Evolutionary conservation across 2,329 filamentous ascomycete species (phyloP).

Genomic region (Aspergillus niger): DNA sequence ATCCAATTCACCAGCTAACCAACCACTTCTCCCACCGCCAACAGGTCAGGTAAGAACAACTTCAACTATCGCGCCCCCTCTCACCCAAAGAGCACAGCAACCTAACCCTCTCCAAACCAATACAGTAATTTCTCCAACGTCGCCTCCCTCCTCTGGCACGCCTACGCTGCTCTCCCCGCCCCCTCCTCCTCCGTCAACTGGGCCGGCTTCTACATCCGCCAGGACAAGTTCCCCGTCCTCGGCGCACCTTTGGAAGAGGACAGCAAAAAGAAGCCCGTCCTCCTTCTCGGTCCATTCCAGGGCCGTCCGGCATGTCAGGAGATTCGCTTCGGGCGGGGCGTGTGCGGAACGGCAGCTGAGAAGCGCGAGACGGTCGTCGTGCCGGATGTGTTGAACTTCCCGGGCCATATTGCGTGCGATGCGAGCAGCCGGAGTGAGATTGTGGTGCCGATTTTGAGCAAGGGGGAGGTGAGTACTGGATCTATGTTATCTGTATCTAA

Average conservation of each 20-base stretch:
- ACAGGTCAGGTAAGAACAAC: constrained; percentile 35
- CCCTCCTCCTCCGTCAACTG: constrained; percentile 51
- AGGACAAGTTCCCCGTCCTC: constrained; percentile 43
- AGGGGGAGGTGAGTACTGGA: constrained; percentile 39
- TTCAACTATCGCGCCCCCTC: no score
- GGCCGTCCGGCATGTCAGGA: constrained; percentile 53
- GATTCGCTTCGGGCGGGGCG: constrained; percentile 49
- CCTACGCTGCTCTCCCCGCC: constrained; percentile 46
- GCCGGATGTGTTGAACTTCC: constrained; percentile 46
- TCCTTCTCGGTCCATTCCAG: constrained; percentile 52
- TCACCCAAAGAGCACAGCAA: background rate
- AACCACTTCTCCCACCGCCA: constrained; percentile 4
- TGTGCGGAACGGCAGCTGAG: constrained; percentile 49
- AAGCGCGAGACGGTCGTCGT: constrained; percentile 45
- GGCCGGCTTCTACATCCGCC: constrained; percentile 51
- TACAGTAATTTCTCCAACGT: constrained; percentile 50
- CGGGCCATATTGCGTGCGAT: constrained; percentile 55
- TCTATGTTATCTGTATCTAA: background rate
- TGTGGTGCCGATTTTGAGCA: constrained; percentile 49
- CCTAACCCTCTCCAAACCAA: constrained; percentile 2
- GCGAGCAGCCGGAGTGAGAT: constrained; percentile 52
- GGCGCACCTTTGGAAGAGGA: constrained; percentile 17
- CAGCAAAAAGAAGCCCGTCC: constrained; percentile 24
- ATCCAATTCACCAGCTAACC: background rate
- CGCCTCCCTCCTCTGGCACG: constrained; percentile 53